Conservation (phyloP, 371 early-diverging fungal genomes). For the Mucor velutinosus region DNA sequence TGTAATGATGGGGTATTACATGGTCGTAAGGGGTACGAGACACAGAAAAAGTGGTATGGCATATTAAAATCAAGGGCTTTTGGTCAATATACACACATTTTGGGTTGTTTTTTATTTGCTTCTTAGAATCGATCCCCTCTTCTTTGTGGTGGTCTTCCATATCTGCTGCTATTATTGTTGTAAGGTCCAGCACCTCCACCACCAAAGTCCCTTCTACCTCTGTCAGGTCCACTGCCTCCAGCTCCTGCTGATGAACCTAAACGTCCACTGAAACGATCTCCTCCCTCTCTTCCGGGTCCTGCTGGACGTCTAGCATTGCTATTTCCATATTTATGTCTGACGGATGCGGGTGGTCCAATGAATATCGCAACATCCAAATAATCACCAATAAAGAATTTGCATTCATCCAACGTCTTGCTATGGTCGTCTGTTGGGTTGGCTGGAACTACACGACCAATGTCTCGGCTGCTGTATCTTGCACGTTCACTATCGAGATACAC, state of each 20-base stretch:
- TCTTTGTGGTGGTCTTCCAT: conserved; percentile 13
- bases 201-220: conserved; percentile 9
- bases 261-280: conserved; percentile 13
- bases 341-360: conserved; percentile 41
- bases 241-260: not conserved
- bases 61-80: not conserved
- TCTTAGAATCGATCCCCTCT: conserved; percentile 17
- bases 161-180: not conserved
- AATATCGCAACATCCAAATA: conserved; percentile 61
- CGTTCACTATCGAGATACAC: conserved; percentile 54
- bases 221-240: conserved; percentile 1
- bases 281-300: not conserved
- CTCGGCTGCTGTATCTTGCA: conserved; percentile 43
- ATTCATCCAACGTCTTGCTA: conserved; percentile 58
- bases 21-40: not conserved
- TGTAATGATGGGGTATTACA: no score
- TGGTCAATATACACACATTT: not conserved
- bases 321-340: not conserved
- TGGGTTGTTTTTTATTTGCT: not conserved
- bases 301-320: conserved; percentile 1
- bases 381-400: conserved; percentile 68
- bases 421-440: conserved; percentile 47
- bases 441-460: conserved; percentile 58
- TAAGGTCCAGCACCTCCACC: conserved; percentile 7
- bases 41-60: not conserved